These are phyloP conservation scores for Fusarium sp. DNA, from an alignment of 2,329 filamentous ascomycete species.

Conservation along the genomic window DNA sequence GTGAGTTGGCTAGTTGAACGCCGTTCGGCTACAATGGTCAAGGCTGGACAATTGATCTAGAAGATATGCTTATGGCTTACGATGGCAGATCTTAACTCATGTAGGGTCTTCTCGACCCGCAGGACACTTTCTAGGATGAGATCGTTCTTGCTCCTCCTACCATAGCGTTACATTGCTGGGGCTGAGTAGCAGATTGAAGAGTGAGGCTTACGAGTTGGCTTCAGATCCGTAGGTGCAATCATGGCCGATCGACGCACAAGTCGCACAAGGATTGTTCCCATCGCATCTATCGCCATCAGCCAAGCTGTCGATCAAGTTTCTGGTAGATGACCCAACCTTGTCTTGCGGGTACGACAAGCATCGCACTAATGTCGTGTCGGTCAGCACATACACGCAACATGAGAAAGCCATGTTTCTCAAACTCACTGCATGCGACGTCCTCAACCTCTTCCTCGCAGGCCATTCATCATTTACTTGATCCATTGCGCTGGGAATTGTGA, in stretches of 20 bases:
- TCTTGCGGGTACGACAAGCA: slow-evolving; percentile 57
- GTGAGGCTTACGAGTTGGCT: slow-evolving; percentile 52
- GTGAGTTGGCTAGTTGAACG: slow-evolving; percentile 23
- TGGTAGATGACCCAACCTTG: slow-evolving; percentile 49
- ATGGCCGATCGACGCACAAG: slow-evolving; percentile 49
- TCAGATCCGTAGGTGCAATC: slow-evolving; percentile 55
- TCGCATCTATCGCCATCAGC: slow-evolving; percentile 53
- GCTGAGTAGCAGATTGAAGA: neutral
- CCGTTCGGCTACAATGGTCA: slow-evolving; percentile 14
- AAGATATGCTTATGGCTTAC: slow-evolving; percentile 38
- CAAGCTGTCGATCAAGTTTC: neutral
- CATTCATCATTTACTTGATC: slow-evolving; percentile 44
- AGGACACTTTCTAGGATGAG: slow-evolving; percentile 61
- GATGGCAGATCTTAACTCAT: slow-evolving; percentile 55
- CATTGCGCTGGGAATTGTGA: slow-evolving; percentile 29
- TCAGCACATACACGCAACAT: neutral
- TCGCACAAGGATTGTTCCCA: slow-evolving; percentile 56
- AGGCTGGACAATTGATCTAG: neutral
- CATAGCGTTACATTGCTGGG: neutral
- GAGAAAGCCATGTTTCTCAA: neutral
- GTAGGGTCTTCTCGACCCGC: slow-evolving; percentile 57
- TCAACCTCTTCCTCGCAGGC: slow-evolving; percentile 51
- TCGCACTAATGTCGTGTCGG: slow-evolving; percentile 51
- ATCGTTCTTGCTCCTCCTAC: slow-evolving; percentile 60
- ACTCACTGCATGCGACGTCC: slow-evolving; percentile 55